Evolutionary conservation across 768 basidiomycete genomes (phyloP).

Genomic region (Hygrocybe coccinea): DNA sequence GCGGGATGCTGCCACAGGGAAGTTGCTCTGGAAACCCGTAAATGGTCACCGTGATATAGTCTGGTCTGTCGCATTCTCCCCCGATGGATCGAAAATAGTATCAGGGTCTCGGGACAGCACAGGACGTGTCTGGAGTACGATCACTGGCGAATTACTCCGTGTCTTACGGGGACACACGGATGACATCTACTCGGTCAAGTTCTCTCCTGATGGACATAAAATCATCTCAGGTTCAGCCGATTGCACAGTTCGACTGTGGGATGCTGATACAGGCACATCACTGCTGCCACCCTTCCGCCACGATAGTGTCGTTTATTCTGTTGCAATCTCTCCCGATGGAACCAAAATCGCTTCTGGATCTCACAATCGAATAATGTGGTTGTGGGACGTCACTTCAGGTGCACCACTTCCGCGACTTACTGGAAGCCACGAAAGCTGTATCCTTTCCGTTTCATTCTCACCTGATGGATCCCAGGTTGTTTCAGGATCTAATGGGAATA

Average conservation of each 20-base stretch:
- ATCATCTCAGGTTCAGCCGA: conserved; percentile 4
- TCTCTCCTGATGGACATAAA: conserved; percentile 8
- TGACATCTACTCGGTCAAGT: conserved; percentile 3
- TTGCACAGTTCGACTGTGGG: background rate
- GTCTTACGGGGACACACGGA: background rate
- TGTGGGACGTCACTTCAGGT: conserved; percentile 14
- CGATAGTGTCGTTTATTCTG: conserved; percentile 1
- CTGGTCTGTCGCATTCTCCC: conserved; percentile 1
- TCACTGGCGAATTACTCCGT: background rate
- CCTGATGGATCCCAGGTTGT: conserved; percentile 46
- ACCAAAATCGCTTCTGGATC: conserved; percentile 15
- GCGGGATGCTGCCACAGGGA: background rate
- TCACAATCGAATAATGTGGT: conserved; percentile 9
- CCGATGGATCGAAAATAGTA: background rate
- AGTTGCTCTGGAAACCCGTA: no score
- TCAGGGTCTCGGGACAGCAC: background rate
- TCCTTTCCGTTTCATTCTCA: conserved; percentile 41
- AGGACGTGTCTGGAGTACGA: background rate
- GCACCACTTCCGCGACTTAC: background rate
- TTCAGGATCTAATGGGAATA: conserved; percentile 49
- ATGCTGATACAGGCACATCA: background rate
- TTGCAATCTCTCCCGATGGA: conserved; percentile 17
- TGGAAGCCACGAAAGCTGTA: background rate
- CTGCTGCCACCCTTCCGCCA: background rate
- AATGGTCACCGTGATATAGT: background rate